Percentiles rank a stretch among this genome's conserved stretches.
Conservation (phyloP, 257 asterid species). For the Penstemon eatonii region DNA sequence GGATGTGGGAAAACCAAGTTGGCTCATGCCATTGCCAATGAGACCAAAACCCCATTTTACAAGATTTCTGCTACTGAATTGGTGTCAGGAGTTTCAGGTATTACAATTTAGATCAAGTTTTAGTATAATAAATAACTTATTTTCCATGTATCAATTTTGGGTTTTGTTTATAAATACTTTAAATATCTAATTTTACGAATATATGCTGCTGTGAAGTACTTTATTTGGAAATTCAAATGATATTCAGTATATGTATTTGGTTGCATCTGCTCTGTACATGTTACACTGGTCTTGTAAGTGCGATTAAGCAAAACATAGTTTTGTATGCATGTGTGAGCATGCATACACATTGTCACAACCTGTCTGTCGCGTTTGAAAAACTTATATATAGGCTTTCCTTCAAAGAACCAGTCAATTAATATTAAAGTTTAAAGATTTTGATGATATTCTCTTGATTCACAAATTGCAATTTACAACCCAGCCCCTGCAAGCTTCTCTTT, state of each 20-base stretch:
- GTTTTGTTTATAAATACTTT: too few relatives aligned
- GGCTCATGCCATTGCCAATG: conserved; percentile 97
- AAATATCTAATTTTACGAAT: neutral
- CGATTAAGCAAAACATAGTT: neutral
- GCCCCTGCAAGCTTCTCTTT: too few relatives aligned
- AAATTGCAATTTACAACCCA: neutral
- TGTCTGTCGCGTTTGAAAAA: neutral
- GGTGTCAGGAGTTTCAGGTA: conserved; percentile 95
- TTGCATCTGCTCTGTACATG: too few relatives aligned
- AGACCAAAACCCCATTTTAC: conserved; percentile 76
- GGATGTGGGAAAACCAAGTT: conserved; percentile 96
- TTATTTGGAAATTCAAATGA: neutral
- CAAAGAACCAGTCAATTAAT: neutral
- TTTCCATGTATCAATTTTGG: too few relatives aligned
- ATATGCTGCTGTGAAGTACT: conserved; percentile 3
- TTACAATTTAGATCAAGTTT: neutral
- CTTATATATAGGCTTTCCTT: neutral
- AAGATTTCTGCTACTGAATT: conserved; percentile 84
- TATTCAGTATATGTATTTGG: neutral
- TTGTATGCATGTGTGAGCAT: too few relatives aligned
- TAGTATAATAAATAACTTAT: neutral
- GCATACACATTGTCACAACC: neutral
- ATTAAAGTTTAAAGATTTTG: neutral
- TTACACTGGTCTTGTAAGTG: neutral
- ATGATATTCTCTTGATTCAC: neutral